Conservation (phyloP, 257 asterid genomes). For the Catharanthus roseus region DNA sequence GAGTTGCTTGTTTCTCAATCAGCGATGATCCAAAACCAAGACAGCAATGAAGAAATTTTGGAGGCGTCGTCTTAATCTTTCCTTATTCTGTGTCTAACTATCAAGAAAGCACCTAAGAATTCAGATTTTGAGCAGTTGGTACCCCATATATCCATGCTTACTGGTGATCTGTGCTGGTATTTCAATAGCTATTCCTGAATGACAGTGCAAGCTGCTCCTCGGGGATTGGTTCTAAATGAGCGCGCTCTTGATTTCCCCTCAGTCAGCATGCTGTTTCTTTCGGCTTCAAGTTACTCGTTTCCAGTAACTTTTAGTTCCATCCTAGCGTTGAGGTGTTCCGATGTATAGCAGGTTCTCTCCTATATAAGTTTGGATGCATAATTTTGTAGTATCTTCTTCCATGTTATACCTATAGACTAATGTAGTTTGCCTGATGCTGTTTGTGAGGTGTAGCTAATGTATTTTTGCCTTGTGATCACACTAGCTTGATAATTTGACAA, state of each 20-base stretch:
- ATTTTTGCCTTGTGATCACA: neutral
- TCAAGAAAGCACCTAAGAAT: neutral
- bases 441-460: neutral
- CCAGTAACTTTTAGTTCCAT: neutral
- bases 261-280: neutral
- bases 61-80: slow-evolving; percentile 16
- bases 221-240: neutral
- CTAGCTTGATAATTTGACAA: too few relatives aligned
- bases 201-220: neutral
- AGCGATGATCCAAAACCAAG: slow-evolving; percentile 34
- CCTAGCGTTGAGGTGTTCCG: neutral
- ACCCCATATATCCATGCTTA: neutral
- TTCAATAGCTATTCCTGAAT: neutral
- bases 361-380: neutral
- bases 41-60: slow-evolving; percentile 30
- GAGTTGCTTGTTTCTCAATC: slow-evolving; percentile 66
- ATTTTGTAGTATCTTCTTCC: neutral
- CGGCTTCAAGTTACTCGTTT: neutral
- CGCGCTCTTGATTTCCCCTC: neutral
- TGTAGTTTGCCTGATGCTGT: too few relatives aligned
- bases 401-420: neutral
- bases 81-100: neutral
- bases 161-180: neutral
- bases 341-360: neutral
- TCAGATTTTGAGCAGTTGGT: neutral